These are phyloP conservation scores for Leishmania guyanensis DNA, from an alignment of 208 protist genomes.

Conservation along the genomic window DNA sequence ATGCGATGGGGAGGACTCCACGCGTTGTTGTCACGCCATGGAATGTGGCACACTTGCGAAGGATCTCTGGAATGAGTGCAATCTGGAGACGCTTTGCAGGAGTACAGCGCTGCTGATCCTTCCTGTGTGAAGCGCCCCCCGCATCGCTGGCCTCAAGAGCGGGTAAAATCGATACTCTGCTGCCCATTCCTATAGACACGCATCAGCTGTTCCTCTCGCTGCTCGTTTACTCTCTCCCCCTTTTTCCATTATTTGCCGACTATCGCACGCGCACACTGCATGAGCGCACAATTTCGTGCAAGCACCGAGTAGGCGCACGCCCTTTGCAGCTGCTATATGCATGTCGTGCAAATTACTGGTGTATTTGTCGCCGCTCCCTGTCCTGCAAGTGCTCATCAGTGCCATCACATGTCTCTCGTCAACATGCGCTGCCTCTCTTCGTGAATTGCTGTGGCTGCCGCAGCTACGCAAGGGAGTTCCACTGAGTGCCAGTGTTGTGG, in stretches of 20 bases:
- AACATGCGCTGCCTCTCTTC: not conserved
- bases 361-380: not conserved
- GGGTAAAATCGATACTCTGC: not conserved
- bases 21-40: not conserved
- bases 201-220: not conserved
- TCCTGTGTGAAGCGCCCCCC: not conserved
- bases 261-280: not conserved
- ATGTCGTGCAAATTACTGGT: not conserved
- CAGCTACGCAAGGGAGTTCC: not conserved
- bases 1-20: not conserved
- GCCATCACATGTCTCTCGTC: not conserved
- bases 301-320: not conserved
- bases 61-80: not conserved
- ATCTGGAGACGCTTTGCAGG: not conserved
- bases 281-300: not conserved
- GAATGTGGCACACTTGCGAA: not conserved
- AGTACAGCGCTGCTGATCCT: not conserved
- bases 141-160: not conserved
- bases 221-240: too few relatives aligned
- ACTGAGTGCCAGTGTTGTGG: conserved; percentile 2
- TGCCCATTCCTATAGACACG: not conserved
- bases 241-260: not conserved
- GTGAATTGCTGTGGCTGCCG: not conserved
- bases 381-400: not conserved
- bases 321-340: too few relatives aligned